Base-by-base conservation (phyloP, 2,329 filamentous ascomycete species). In the Aspergillus japonicus region DNA sequence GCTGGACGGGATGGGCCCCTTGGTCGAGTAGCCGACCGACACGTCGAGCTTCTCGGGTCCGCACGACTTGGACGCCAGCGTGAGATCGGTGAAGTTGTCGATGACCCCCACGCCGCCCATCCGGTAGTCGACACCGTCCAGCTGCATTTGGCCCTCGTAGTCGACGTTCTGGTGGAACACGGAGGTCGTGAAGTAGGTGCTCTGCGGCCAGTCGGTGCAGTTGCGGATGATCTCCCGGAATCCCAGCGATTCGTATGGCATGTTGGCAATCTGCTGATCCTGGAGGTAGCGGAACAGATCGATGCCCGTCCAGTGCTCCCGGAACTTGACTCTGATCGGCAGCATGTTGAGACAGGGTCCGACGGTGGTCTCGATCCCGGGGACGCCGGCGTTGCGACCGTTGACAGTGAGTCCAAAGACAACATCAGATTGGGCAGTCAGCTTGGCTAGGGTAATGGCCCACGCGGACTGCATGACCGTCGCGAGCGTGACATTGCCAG, bases 321-420 rank as follows among this genome's bases (percentile, higher is more conserved):
- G 74, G 66, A 89, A 85, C 29, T 75, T 75, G 14, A 89, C 82
- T 21, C 87, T 81, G 39, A 89, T 81, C 0, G 88, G 87, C 1
- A 88, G 80, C 68, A 89, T 87, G 66, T 89, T 87, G 80, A 87
- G 87, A 62, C 86, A 88, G 0, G 87, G 87, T 0, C 88, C 88
- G 50, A 85, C 80, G 50, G 88, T 84, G 56, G 77, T 77, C 61
- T 87, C 84, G 21, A 83, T 81, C 47, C 79, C 79, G 16, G 81
- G 76, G 1, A 87, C 77, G 58, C 83, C 83, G 19, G 84, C 81
- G 68, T 86, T 87, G 50, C 87, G 83, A 0, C 88, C 87, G 60
- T 82, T 87, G 47, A 87, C 86, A 0, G 89, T 87, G 65, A 87
- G 84, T 29, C 87, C 87, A 62, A 89, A 89, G 8, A 86, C 80